phyloP scores from a whole-genome alignment of 805 yeast species.

The Wickerhamiella nectarea region DNA sequence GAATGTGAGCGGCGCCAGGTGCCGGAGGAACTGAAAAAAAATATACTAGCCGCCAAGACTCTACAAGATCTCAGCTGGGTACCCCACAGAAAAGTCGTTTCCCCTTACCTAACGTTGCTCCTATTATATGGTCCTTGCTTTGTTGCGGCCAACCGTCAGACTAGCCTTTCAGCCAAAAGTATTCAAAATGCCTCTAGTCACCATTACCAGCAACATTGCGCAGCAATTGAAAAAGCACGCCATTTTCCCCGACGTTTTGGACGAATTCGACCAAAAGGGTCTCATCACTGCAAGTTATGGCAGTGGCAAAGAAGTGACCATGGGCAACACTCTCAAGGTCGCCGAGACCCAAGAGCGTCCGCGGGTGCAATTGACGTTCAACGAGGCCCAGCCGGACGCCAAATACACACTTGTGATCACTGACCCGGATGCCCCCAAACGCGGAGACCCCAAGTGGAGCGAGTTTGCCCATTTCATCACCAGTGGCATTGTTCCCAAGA shows the following conservation, averaged over 20 bases:
- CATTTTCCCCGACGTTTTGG: slow-evolving; percentile 32
- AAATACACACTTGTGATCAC: slow-evolving; percentile 66
- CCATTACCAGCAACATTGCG: slow-evolving; percentile 23
- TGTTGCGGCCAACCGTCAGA: slow-evolving; percentile 6
- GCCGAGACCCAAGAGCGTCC: slow-evolving; percentile 60
- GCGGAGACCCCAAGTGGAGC: slow-evolving; percentile 73
- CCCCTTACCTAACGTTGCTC: slow-evolving; percentile 8
- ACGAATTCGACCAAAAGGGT: slow-evolving; percentile 22
- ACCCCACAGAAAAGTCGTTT: too few relatives aligned
- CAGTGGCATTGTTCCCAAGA: slow-evolving; percentile 26
- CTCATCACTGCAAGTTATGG: slow-evolving; percentile 52
- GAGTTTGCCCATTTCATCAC: slow-evolving; percentile 69
- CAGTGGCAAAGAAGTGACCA: slow-evolving; percentile 45
- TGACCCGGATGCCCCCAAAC: slow-evolving; percentile 90
- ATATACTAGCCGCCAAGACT: too few relatives aligned
- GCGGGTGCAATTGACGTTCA: slow-evolving; percentile 47
- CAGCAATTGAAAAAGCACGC: slow-evolving; percentile 31
- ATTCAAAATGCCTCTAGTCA: slow-evolving; percentile 21
- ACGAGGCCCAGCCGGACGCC: slow-evolving; percentile 33
- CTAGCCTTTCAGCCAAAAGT: not conserved
- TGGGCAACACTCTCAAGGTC: slow-evolving; percentile 62
- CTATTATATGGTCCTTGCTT: slow-evolving; percentile 4
- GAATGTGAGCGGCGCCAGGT: not conserved
- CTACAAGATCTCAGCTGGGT: too few relatives aligned
- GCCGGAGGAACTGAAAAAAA: too few relatives aligned